A percentile compares a stretch with the other conserved stretches of the same genome.
phyloP scores from a whole-genome alignment of 257 asterid species.

The Solanum piurae region DNA sequence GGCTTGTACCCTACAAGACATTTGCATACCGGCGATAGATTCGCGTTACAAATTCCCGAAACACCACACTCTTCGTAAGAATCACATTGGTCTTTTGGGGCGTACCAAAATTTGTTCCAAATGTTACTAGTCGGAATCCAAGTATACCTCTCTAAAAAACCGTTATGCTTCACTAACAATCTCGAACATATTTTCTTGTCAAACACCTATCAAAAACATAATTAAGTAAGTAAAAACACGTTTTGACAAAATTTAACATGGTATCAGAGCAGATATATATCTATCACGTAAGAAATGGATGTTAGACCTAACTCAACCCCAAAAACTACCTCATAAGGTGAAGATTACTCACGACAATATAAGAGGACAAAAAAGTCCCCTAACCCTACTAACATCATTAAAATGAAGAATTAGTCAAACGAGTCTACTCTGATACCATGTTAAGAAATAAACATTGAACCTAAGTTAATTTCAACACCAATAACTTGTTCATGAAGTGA shows the following conservation, averaged over 20 bases:
- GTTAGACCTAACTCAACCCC: neutral
- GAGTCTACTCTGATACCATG: neutral
- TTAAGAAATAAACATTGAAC: too few species aligned
- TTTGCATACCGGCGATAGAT: constrained; percentile 12
- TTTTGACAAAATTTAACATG: too few species aligned
- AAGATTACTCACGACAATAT: fast-evolving
- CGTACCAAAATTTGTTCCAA: constrained; percentile 60
- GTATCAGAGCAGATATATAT: neutral
- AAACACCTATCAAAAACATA: neutral
- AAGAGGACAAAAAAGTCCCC: neutral
- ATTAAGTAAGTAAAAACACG: neutral
- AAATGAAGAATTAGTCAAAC: too few species aligned
- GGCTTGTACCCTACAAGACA: constrained; percentile 34
- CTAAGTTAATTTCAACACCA: too few species aligned
- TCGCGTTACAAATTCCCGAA: constrained; percentile 15
- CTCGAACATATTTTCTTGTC: constrained; percentile 41
- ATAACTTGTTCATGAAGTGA: neutral
- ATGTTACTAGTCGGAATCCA: constrained; percentile 39
- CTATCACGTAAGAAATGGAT: neutral
- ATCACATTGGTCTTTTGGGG: constrained; percentile 31
- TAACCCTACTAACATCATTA: neutral
- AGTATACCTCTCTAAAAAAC: constrained; percentile 30
- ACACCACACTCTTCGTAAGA: constrained; percentile 25
- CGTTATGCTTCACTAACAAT: constrained; percentile 15
- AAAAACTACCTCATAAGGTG: neutral